Percentiles rank a stretch among this genome's conserved stretches.
phyloP scores from a whole-genome alignment of 1,284 basidiomycete genomes.

The Paramarasmius palmivorus region DNA sequence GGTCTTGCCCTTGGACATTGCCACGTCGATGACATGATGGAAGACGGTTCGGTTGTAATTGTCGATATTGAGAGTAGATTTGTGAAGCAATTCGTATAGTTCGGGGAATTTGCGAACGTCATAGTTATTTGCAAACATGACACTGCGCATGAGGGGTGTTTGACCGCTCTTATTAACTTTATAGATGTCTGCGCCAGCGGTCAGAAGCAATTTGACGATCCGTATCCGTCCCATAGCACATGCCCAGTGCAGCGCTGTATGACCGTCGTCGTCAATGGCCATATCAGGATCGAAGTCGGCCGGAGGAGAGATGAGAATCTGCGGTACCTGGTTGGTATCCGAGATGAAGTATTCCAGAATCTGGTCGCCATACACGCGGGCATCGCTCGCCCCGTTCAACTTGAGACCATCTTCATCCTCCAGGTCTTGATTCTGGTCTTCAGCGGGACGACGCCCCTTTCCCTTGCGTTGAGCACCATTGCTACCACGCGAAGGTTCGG shows the following conservation, averaged over 20 bases:
- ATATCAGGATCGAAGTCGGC: constrained; percentile 95
- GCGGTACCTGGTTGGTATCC: constrained; percentile 92
- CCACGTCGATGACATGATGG: constrained; percentile 98
- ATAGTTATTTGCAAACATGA: constrained; percentile 99
- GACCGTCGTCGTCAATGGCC: constrained; percentile 97
- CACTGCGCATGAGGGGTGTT: constrained; percentile 96
- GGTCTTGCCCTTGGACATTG: constrained; percentile 96
- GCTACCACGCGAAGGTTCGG: constrained; percentile 45
- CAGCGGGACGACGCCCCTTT: constrained; percentile 35
- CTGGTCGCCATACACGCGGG: constrained; percentile 84
- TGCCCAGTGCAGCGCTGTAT: constrained; percentile 98
- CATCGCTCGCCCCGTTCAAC: constrained; percentile 43
- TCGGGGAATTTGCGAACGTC: constrained; percentile 99
- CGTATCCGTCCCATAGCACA: constrained; percentile 98
- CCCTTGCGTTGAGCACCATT: constrained; percentile 26
- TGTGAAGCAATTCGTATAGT: constrained; percentile 94
- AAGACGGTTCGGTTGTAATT: constrained; percentile 98
- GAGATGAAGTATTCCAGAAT: constrained; percentile 99
- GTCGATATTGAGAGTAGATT: constrained; percentile 98
- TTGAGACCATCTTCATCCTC: constrained; percentile 35
- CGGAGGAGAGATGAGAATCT: constrained; percentile 87
- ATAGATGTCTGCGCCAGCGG: constrained; percentile 96
- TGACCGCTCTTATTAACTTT: constrained; percentile 97
- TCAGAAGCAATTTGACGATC: constrained; percentile 93
- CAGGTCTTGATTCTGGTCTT: too few relatives aligned